Conservation (phyloP, 129 eudicot species). For the Flaveria bidentis region DNA sequence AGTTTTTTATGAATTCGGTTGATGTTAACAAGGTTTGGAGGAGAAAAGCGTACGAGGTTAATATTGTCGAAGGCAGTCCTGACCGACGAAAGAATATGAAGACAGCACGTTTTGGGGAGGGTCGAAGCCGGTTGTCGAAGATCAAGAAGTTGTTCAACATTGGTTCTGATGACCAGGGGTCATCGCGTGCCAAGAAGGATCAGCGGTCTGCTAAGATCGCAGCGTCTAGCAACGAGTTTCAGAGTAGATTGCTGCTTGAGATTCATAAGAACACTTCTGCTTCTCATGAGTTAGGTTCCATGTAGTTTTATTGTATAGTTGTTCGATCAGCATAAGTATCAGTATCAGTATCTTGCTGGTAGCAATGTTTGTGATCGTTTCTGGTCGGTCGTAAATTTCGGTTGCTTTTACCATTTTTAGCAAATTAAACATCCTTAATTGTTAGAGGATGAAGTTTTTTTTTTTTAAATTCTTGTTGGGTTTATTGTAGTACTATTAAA, state of each 20-base stretch:
- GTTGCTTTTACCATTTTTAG: no score
- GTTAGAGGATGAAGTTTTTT: background rate
- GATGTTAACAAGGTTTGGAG: slow-evolving; percentile 47
- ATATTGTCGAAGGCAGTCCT: slow-evolving; percentile 11
- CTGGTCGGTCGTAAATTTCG: no score
- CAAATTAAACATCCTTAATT: background rate
- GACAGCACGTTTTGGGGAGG: slow-evolving; percentile 32
- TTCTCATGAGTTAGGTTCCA: slow-evolving; percentile 33
- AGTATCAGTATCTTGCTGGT: background rate
- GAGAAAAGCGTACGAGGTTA: slow-evolving; percentile 28
- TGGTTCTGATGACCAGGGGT: slow-evolving; percentile 21
- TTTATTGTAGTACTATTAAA: background rate
- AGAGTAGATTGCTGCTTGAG: slow-evolving; percentile 31
- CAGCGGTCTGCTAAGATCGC: slow-evolving; percentile 23
- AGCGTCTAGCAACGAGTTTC: slow-evolving; percentile 32
- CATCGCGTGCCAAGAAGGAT: slow-evolving; percentile 32
- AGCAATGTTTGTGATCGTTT: no score
- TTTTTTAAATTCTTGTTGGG: background rate
- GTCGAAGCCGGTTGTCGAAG: slow-evolving; percentile 30
- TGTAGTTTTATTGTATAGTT: slow-evolving; percentile 26
- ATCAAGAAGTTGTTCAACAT: slow-evolving; percentile 39
- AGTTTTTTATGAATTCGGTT: slow-evolving; percentile 31
- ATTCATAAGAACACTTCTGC: slow-evolving; percentile 39
- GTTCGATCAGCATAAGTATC: no score
- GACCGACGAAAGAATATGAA: slow-evolving; percentile 37